These are phyloP conservation scores for Gremmenia infestans DNA, from an alignment of 2,329 filamentous ascomycete species.

Conservation along the genomic window DNA sequence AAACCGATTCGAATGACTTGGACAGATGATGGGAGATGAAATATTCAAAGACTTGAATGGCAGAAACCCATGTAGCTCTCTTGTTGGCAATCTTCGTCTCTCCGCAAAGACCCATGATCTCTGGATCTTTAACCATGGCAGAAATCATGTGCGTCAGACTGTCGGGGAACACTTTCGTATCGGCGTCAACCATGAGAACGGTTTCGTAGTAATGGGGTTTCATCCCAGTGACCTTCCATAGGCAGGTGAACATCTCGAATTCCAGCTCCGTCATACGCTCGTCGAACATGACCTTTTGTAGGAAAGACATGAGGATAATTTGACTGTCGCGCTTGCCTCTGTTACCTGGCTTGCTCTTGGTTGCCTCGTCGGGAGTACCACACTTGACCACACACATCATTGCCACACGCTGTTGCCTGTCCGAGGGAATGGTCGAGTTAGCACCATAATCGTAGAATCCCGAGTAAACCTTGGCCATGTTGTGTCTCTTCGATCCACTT, in stretches of 20 bases:
- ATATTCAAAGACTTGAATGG: constrained; percentile 99
- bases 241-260: constrained; percentile 98
- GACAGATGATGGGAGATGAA: constrained; percentile 97
- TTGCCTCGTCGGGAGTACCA: constrained; percentile 82
- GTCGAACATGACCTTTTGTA: constrained; percentile 99
- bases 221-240: constrained; percentile 98
- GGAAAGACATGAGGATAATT: constrained; percentile 98
- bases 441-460: constrained; percentile 97
- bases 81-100: constrained; percentile 99
- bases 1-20: constrained; percentile 97
- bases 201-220: constrained; percentile 97
- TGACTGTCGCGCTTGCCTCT: constrained; percentile 98
- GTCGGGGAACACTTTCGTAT: constrained; percentile 98
- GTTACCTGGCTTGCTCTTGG: constrained; percentile 85
- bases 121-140: constrained; percentile 97
- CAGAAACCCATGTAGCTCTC: constrained; percentile 86
- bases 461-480: constrained; percentile 98
- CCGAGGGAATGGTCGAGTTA: constrained; percentile 69
- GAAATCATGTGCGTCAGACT: constrained; percentile 98
- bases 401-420: constrained; percentile 93
- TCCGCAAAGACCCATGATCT: constrained; percentile 98
- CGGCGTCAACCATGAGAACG: constrained; percentile 97
- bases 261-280: constrained; percentile 99
- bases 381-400: constrained; percentile 98
- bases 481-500: constrained; percentile 93